Evolutionary conservation across 129 eudicot species (phyloP), one percentile per base, ranked within the genome.

Genomic region (Lonicera japonica): DNA sequence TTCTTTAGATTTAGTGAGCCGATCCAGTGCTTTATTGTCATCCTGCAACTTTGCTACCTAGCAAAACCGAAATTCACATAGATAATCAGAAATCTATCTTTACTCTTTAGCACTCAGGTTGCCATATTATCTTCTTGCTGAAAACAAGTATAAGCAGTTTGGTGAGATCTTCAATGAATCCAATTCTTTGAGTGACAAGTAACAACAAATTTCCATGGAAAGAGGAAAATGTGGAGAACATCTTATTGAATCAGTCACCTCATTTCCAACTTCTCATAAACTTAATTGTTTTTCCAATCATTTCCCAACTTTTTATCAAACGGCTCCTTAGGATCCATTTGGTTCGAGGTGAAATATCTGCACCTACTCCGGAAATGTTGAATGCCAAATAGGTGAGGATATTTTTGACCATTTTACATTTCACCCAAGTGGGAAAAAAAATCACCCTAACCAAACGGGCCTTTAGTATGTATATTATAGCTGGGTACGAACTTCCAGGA

Each of bases 41-140:
- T 89, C 95, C 65, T 83, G 97, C 80, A 86, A 70, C 84, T 89
- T 89, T 60, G 95, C 82, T 46, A 86, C 75, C 97, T 89, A 61
- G 52, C 58, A 73, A 20, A 59, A 15, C 24, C 67, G 61, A 43
- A 68, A 70, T 36, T 45, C 54, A 43, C 24, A 71, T 11, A 23
- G 25, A 38, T 1, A n/a, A 19, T 43, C 19, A 52, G 16, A 73
- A 51, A 3, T 20, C n/a, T 50, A 50, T n/a, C 55, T n/a, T n/a
- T 14, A 50, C 15, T n/a, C 55, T n/a, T n/a, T 14, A 50, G 15
- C 21, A n/a, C 55, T 50, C 8, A 5, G 51, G 14, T 15, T 10
- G 6, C 16, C n/a, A 7, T 17, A 14, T 17, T 17, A 1, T n/a
- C 4, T 50, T 50, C 55, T 17, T n/a, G n/a, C 55, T 14, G 13